Evolutionary conservation across 345 rosid species (phyloP).

Genomic region (Citrus maxima): DNA sequence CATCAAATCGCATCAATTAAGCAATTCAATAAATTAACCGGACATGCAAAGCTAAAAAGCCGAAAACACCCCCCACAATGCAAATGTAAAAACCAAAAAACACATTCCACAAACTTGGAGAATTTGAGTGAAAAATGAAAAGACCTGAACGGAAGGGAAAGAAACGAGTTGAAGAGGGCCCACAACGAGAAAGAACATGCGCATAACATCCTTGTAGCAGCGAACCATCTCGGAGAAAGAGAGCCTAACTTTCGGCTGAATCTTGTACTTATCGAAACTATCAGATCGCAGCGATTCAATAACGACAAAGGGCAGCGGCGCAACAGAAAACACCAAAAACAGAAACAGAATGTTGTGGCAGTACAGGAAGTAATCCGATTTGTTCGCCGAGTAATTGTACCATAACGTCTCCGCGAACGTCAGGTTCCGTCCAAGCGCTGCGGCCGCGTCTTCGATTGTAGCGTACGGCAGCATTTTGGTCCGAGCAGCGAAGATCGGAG

Average conservation of each 20-base stretch:
- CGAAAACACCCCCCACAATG: slow-evolving; percentile 1
- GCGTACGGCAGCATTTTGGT: slow-evolving; percentile 66
- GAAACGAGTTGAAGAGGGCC: slow-evolving; percentile 87
- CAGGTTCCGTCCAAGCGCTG: slow-evolving; percentile 71
- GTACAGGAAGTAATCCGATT: slow-evolving; percentile 79
- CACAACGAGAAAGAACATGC: slow-evolving; percentile 65
- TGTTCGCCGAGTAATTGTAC: slow-evolving; percentile 78
- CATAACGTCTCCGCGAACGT: slow-evolving; percentile 65
- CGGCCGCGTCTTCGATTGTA: slow-evolving; percentile 57
- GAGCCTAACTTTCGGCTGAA: slow-evolving; percentile 77
- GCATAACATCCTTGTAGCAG: slow-evolving; percentile 83
- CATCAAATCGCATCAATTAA: not conserved
- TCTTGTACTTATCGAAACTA: slow-evolving; percentile 60
- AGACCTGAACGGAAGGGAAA: slow-evolving; percentile 79
- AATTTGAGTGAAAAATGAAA: not conserved
- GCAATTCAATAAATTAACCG: not conserved
- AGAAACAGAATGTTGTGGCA: slow-evolving; percentile 80
- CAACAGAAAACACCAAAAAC: slow-evolving; percentile 64
- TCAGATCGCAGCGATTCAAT: slow-evolving; percentile 48
- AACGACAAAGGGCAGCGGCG: slow-evolving; percentile 65
- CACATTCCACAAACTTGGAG: not conserved
- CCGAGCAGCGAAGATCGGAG: not conserved
- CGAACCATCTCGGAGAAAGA: slow-evolving; percentile 52
- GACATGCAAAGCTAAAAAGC: not conserved
- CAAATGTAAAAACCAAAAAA: not conserved